Evolutionary conservation across 306 rosid genomes (phyloP).

Genomic region (Vicia sativa): DNA sequence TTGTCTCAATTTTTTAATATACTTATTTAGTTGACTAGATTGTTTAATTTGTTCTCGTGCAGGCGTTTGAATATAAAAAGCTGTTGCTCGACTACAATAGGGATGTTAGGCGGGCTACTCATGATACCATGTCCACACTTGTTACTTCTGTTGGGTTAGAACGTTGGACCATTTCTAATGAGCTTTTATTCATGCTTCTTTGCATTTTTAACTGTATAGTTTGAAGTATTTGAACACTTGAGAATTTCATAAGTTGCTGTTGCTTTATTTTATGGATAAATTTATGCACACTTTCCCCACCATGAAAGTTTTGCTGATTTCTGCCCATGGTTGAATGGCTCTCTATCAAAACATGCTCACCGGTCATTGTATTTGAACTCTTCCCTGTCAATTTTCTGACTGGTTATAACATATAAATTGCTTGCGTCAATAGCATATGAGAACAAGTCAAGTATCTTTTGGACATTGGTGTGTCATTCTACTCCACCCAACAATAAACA

Average conservation of each 20-base stretch:
- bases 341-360: constrained; percentile 20
- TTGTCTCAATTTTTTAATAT: constrained; percentile 23
- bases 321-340: constrained; percentile 1
- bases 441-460: constrained; percentile 30
- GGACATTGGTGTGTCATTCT: constrained; percentile 27
- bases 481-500: constrained; percentile 23
- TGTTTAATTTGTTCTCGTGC: constrained; percentile 32
- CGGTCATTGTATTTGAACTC: constrained; percentile 2
- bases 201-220: constrained; percentile 19
- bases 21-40: constrained; percentile 33
- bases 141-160: constrained; percentile 72
- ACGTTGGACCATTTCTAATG: constrained; percentile 48
- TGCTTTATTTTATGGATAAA: constrained; percentile 29
- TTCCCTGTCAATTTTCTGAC: constrained; percentile 27
- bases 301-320: constrained; percentile 19
- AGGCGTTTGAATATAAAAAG: constrained; percentile 93
- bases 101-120: constrained; percentile 91
- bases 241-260: constrained; percentile 11
- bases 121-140: constrained; percentile 83
- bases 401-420: constrained; percentile 17
- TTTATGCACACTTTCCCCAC: constrained; percentile 18
- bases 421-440: constrained; percentile 24
- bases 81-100: constrained; percentile 92
- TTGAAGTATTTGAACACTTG: constrained; percentile 30
- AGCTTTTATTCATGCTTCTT: constrained; percentile 35